phyloP scores from a whole-genome alignment of 805 yeast species.

The Kodamaea kakaduensis region DNA sequence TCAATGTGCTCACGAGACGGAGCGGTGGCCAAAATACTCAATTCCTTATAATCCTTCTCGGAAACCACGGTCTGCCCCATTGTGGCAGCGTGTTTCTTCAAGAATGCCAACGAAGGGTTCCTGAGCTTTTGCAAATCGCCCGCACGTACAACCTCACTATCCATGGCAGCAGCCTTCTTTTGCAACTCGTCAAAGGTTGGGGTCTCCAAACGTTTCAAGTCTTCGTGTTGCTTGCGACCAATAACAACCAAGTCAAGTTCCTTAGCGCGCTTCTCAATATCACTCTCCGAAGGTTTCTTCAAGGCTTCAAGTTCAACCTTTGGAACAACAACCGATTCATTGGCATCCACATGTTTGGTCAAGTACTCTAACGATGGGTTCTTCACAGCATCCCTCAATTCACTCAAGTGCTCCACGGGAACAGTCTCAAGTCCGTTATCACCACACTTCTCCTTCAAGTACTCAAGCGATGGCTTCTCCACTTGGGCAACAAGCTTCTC shows the following conservation, averaged over 20 bases:
- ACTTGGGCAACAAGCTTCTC: conserved; percentile 9
- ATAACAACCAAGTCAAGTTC: conserved; percentile 4
- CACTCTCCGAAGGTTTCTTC: conserved; percentile 5
- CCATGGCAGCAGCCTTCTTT: conserved; percentile 17
- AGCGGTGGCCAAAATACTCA: conserved; percentile 11
- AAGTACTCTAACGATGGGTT: conserved; percentile 11
- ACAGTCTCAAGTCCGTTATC: conserved; percentile 7
- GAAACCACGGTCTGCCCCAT: conserved; percentile 11
- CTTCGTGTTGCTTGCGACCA: conserved; percentile 9
- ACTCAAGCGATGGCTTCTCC: conserved; percentile 12
- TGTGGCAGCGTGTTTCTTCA: conserved; percentile 22
- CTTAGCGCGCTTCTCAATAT: conserved; percentile 2
- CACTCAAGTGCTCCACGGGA: conserved; percentile 15
- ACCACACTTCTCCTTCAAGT: conserved; percentile 11
- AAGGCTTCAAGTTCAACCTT: conserved; percentile 13
- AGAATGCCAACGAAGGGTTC: conserved; percentile 26
- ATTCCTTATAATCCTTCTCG: conserved; percentile 13
- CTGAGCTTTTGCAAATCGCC: conserved; percentile 13
- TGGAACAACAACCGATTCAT: conserved; percentile 11
- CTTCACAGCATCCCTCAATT: conserved; percentile 16
- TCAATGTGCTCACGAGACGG: conserved; percentile 16
- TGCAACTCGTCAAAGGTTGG: conserved; percentile 31
- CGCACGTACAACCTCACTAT: conserved; percentile 10
- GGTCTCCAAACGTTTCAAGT: conserved; percentile 11
- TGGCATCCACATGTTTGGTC: conserved; percentile 7